Evolutionary conservation across 2,329 filamentous ascomycete species (phyloP), one percentile per base, ranked within the genome.

Genomic region (Pestalotiopsis sp.): DNA sequence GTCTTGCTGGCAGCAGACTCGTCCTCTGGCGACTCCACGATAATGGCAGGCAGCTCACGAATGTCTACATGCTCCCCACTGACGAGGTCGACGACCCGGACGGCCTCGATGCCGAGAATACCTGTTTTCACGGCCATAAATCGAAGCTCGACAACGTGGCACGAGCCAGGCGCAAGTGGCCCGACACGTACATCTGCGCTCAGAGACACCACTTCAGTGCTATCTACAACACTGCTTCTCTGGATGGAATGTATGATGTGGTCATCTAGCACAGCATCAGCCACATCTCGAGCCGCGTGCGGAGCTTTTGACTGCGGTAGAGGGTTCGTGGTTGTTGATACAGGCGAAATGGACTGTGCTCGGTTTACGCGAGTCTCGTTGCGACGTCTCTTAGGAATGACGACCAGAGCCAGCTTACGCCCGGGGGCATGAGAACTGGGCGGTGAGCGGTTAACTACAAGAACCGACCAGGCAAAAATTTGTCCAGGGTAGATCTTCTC

Each of bases 11-110:
- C 65, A 49, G 9, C 25, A 7, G 23, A 23, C 14, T 36, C 31
- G 6, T 27, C 17, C 12, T 61, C 52, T 9, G 31, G 17, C 7
- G 59, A 14, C 69, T 83, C 80, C 17, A 91, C 85, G 66, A 94
- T 80, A 73, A 94, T 88, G 59, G 87, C 89, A 0, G 93, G 93
- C 71, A 96, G 77, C 70, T 95, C 91, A 70, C 88, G 86, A 67
- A 95, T 90, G 78, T 95, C 92, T 3, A 93, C 90, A 76, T 92
- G 91, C 81, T 95, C 92, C 75, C 93, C 90, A 41, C 89, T 92
- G 25, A 84, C 88, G 69, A 95, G 77, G 78, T 96, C 93, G 3
- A 95, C 85, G 1, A 95, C 88, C 64, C 92, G 84, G 23, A 95
- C 84, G 2, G 90, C 90, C 73, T 95, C 93, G 2, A 95, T 79